These are phyloP conservation scores for Chrysosporium keratinophilum DNA, from an alignment of 2,329 filamentous ascomycete species.

Conservation along the genomic window DNA sequence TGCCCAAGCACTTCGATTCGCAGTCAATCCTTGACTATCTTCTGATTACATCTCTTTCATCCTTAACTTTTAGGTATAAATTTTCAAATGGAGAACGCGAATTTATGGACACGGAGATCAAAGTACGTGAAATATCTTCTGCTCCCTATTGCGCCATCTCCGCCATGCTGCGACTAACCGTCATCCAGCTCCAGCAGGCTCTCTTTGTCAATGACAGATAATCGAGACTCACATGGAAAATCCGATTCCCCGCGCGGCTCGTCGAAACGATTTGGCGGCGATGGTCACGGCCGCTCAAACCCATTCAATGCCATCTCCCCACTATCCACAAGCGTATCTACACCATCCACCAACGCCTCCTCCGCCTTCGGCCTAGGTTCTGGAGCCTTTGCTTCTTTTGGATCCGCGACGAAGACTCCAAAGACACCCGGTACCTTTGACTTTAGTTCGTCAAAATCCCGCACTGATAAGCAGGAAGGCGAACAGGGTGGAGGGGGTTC, in stretches of 20 bases:
- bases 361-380: conserved; percentile 89
- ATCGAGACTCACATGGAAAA: conserved; percentile 44
- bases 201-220: conserved; percentile 56
- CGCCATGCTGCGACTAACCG: not conserved
- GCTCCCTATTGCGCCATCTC: not conserved
- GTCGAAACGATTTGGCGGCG: conserved; percentile 64
- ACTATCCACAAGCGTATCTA: conserved; percentile 57
- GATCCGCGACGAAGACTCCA: conserved; percentile 68
- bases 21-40: not conserved
- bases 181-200: conserved; percentile 43
- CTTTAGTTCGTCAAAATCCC: conserved; percentile 51
- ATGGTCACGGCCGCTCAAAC: conserved; percentile 57
- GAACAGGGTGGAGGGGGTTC: conserved; percentile 21
- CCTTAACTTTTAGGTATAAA: not conserved
- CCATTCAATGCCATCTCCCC: conserved; percentile 69
- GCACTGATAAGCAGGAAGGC: conserved; percentile 52
- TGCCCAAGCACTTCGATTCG: not conserved
- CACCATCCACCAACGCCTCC: conserved; percentile 66
- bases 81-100: conserved; percentile 40
- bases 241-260: conserved; percentile 52
- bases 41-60: not conserved
- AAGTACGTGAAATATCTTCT: conserved; percentile 10
- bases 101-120: conserved; percentile 39
- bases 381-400: conserved; percentile 94
- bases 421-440: conserved; percentile 79